Evolutionary conservation across 768 basidiomycete species (phyloP), one percentile per base, ranked within the genome.

Genomic region (Kwoniella botswanensis): DNA sequence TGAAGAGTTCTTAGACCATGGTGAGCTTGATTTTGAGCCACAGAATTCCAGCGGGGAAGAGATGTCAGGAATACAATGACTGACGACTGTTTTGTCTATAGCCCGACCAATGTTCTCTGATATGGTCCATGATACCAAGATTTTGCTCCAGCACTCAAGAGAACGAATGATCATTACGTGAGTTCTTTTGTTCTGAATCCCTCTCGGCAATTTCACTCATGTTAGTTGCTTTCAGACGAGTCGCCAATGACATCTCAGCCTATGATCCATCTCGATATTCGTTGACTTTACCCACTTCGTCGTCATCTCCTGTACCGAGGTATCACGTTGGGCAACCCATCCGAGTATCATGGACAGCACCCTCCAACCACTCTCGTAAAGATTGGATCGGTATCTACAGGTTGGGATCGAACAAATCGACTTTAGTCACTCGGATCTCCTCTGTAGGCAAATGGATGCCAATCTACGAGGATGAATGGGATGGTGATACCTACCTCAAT

Each of bases 281-380:
- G 26, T 81, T 95, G 50, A 87, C 88, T 4, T 83, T 90, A 61
- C 82, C 90, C 29, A 85, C 90, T 5, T 64, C 79, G 1, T 77
- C 79, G 59, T 71, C 59, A 35, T 68, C 66, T 42, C 74, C 63
- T 58, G 65, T 85, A 7, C 85, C 86, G 26, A 87, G 88, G 4
- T 98, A 91, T 87, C 91, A 93, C 81, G 88, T 98, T 59, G 97
- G 97, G 43, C 93, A 98, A 82, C 90, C 92, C 1, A 94, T 99
- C 75, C 87, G 84, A 2, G 87, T 99, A 57, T 88, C 88, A 58
- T 98, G 95, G 95, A 88, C 89, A 74, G 95, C 93, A 0, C 95
- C 96, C 1, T 84, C 86, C 44, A 88, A 89, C 65, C 96, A 98
- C 80, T 95, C 94, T 13, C 88, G 92, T 13, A 89, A 90, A 76